A percentile compares a stretch with the other conserved stretches of the same genome.
phyloP scores from a whole-genome alignment of 1,284 basidiomycete species.

The Flammula alnicola region DNA sequence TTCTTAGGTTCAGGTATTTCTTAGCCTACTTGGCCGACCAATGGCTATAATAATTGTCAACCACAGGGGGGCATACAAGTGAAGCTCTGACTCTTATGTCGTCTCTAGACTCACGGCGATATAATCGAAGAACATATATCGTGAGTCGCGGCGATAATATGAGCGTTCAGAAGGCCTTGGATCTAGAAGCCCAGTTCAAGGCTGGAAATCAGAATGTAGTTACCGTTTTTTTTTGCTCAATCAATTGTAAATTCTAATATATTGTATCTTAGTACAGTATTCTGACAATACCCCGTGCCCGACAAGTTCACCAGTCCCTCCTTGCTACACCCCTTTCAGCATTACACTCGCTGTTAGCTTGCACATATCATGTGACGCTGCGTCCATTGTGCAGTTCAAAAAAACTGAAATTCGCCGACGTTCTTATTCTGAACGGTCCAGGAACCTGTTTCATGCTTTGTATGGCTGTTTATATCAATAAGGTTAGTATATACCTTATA shows the following conservation, averaged over 20 bases:
- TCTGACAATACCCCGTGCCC: slow-evolving; percentile 81
- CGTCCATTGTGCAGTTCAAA: slow-evolving; percentile 40
- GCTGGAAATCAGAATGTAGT: slow-evolving; percentile 13
- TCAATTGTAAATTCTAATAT: slow-evolving; percentile 4
- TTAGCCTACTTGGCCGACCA: neutral
- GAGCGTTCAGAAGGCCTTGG: slow-evolving; percentile 72
- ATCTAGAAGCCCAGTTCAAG: slow-evolving; percentile 57
- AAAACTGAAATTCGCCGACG: slow-evolving; percentile 62
- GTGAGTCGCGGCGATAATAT: slow-evolving; percentile 84
- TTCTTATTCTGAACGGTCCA: slow-evolving; percentile 92
- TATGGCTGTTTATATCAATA: slow-evolving; percentile 71
- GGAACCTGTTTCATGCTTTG: slow-evolving; percentile 92
- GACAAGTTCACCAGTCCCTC: slow-evolving; percentile 81
- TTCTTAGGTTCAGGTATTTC: slow-evolving; percentile 65
- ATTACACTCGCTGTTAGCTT: slow-evolving; percentile 59
- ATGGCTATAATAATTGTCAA: neutral
- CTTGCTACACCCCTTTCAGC: slow-evolving; percentile 72
- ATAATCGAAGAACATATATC: slow-evolving; percentile 82
- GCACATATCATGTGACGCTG: slow-evolving; percentile 62
- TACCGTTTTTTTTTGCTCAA: slow-evolving; percentile 12
- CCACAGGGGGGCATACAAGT: slow-evolving; percentile 89
- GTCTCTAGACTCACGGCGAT: slow-evolving; percentile 77
- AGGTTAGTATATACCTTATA: slow-evolving; percentile 55
- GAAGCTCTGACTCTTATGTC: slow-evolving; percentile 85
- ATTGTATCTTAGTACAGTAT: slow-evolving; percentile 47